Percentiles rank a stretch among this genome's conserved stretches.
phyloP scores from a whole-genome alignment of 179 eudicot genomes.

The Drosera spatulata region DNA sequence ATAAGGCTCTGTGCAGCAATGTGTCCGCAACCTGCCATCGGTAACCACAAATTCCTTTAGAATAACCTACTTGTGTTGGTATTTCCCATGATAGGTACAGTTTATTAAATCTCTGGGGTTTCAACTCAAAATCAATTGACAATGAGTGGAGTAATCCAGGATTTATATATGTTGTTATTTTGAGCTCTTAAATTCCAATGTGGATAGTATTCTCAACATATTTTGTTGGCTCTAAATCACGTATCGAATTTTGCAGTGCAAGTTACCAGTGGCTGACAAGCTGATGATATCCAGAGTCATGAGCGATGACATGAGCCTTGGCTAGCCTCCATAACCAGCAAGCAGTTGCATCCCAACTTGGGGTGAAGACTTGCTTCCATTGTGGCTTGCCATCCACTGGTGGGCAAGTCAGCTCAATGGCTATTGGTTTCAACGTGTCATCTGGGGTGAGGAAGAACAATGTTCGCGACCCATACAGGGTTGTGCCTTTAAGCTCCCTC shows the following conservation, averaged over 20 bases:
- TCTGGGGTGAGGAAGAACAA: constrained; percentile 20
- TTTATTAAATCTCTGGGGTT: too few relatives aligned
- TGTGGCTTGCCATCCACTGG: constrained; percentile 24
- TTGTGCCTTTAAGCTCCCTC: constrained; percentile 24
- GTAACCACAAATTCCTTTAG: background rate
- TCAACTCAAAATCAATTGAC: too few relatives aligned
- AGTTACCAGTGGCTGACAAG: constrained; percentile 36
- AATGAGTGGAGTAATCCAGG: too few relatives aligned
- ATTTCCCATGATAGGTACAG: too few relatives aligned
- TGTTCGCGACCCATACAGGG: constrained; percentile 37
- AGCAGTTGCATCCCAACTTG: constrained; percentile 15
- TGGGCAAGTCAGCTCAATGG: constrained; percentile 32
- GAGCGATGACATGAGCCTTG: constrained; percentile 41
- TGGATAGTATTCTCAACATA: background rate
- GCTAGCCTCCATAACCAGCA: constrained; percentile 37
- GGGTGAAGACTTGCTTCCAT: constrained; percentile 35
- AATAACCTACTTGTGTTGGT: background rate
- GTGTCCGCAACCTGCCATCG: constrained; percentile 27
- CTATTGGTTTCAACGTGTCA: constrained; percentile 23
- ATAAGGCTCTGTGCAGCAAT: constrained; percentile 33
- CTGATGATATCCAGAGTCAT: constrained; percentile 38
- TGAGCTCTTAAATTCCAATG: background rate
- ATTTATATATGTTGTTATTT: too few relatives aligned
- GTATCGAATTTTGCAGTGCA: too few relatives aligned
- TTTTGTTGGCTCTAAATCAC: too few relatives aligned